Base-by-base conservation (phyloP, 2,329 filamentous ascomycete species). In the Boeremia lycopersici region DNA sequence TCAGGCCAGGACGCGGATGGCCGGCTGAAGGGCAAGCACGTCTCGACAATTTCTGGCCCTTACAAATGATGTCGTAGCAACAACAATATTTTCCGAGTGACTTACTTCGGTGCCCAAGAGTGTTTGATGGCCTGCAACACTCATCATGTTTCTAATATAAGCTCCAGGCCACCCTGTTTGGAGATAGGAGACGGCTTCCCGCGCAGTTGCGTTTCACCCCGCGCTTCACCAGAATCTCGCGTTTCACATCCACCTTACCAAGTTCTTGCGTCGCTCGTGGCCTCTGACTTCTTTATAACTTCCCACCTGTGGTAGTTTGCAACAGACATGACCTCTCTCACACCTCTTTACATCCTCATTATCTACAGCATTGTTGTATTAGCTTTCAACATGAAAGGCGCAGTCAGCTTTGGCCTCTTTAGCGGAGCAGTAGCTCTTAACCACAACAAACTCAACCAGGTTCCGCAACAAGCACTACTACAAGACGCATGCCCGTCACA, bases 401-500 rank as follows among this genome's bases (percentile, higher is more conserved):
- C 58, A 12, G 43, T 68, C 29, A 38, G 55, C 39, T 48, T 71
- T 19, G 56, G 61, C 40, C 45, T 71, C 10, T 46, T 70, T 5
- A 59, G 62, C 36, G 62, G 62, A n/a, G 61, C 63, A 5, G 39
- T 65, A 10, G 67, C 67, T 34, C 52, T 69, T 2, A 58, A 58
- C 12, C 62, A 55, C 26, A 39, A 65, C 29, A 67, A 70, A 25
- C 19, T 66, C 15, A 49, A 67, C n/a, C 38, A 59, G 1, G 25
- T 68, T 10, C 53, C 58, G 12, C 65, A 70, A 40, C 46, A 66
- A 17, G 60, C 62, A 2, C 50, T 71, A 7, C 33, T 71, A 4
- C 45, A 64, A 7, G 58, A 68, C 10, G 62, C 46, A 38, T 72
- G 69, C 29, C 64, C 69, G 1, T 68, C 65, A 12, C 55, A 63